phyloP scores from a whole-genome alignment of 2,329 filamentous ascomycete species.

The Colletotrichum aenigma region DNA sequence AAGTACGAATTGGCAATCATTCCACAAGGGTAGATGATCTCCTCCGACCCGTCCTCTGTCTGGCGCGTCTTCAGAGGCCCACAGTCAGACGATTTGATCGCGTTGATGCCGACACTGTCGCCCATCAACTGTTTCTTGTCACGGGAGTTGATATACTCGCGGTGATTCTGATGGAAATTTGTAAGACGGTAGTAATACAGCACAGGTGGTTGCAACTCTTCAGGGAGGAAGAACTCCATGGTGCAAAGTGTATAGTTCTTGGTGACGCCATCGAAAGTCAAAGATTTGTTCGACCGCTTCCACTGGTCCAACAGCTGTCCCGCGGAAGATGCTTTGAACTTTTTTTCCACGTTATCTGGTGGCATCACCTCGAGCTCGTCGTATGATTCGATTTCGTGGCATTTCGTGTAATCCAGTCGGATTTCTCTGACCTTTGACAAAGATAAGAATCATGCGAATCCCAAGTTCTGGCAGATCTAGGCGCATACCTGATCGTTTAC shows the following conservation, averaged over 20 bases:
- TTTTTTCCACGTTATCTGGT: neutral
- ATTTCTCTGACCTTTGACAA: neutral
- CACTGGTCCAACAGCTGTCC: neutral
- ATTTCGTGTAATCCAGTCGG: neutral
- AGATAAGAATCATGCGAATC: neutral
- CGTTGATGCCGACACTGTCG: neutral
- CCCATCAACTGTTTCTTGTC: neutral
- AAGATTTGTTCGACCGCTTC: neutral
- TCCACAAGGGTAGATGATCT: neutral
- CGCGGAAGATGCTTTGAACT: neutral
- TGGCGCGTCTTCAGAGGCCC: neutral
- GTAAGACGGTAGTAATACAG: neutral
- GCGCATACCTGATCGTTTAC: neutral
- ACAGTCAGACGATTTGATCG: neutral
- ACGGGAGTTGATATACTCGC: neutral
- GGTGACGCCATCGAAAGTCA: neutral
- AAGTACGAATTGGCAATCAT: neutral
- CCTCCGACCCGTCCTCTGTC: neutral
- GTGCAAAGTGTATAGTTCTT: neutral
- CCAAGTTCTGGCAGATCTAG: neutral
- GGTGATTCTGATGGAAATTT: neutral
- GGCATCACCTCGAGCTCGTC: constrained; percentile 1
- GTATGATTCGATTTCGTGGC: neutral
- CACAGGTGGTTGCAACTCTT: neutral
- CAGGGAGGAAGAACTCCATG: neutral